Evolutionary conservation across 2,329 filamentous ascomycete genomes (phyloP), one percentile per base, ranked within the genome.

Genomic region (Xylariaceae sp.): DNA sequence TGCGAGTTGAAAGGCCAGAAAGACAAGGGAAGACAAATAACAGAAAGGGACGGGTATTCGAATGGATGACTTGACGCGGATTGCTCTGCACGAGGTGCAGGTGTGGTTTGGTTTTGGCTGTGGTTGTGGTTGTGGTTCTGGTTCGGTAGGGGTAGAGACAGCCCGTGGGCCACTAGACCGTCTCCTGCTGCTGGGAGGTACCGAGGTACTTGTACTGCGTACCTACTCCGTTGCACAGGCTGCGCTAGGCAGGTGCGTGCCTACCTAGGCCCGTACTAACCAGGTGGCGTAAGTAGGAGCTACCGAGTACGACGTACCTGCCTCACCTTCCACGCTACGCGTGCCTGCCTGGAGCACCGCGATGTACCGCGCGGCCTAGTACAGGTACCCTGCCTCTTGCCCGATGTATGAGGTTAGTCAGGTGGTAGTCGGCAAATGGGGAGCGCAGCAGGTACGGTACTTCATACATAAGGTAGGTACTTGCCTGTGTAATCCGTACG

Each of bases 391-490:
- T 30, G 5, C 23, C 23, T 13, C 37, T 9, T 41, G 13, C 37
- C 9, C 37, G 9, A 41, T 11, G 44, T 47, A 15, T 7, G 44
- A 47, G 47, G 15, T 18, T 8, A 23, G 47, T 18, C 15, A 18
- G 47, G 4, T 51, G 13, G 23, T 15, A 51, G 49, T 6, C 47
- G 17, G 17, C 48, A 51, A 37, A 53, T 39, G 51, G 51, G 51
- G 51, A 51, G 51, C 37, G 51, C 55, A 57, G 55, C 52, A 55
- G 57, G 52, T 34, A 53, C 15, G 9, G 49, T 58, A 57, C 35
- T 6, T 11, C 5, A 45, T 5, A 13, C 13, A 35, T 10, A 17
- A 10, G 8, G 45, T 48, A 48, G 7, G 49, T 35, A 45, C 41
- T 45, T 45, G 5, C 41, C 9, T 30, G 23, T 30, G 23, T 5